Evolutionary conservation across 768 basidiomycete genomes (phyloP).

Genomic region (Podaxis mareebaensis): DNA sequence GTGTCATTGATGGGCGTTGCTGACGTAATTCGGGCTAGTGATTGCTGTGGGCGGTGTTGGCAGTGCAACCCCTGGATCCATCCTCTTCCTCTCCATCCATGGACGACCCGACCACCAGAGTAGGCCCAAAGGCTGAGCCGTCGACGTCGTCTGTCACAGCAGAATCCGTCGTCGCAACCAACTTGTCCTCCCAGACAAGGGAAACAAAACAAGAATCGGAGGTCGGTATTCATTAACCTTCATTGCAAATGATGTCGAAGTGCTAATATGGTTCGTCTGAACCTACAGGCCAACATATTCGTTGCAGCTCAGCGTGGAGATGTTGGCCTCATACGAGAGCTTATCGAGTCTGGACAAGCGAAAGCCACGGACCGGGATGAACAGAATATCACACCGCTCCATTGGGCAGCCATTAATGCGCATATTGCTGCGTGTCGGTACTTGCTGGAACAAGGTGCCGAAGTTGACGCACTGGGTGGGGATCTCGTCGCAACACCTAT

Average conservation of each 20-base stretch:
- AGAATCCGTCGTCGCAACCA: slow-evolving; percentile 47
- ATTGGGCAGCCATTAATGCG: slow-evolving; percentile 98
- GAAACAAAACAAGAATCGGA: slow-evolving; percentile 35
- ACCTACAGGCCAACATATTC: slow-evolving; percentile 63
- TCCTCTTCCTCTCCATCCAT: slow-evolving; percentile 23
- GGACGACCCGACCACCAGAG: slow-evolving; percentile 36
- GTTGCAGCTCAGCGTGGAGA: slow-evolving; percentile 89
- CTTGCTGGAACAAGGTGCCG: slow-evolving; percentile 89
- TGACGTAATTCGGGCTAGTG: slow-evolving; percentile 7
- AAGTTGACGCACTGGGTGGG: slow-evolving; percentile 92
- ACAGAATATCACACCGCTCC: slow-evolving; percentile 92
- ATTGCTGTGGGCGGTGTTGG: slow-evolving; percentile 3
- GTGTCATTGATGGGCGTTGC: background rate
- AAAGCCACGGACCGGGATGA: slow-evolving; percentile 78
- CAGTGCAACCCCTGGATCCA: slow-evolving; percentile 4
- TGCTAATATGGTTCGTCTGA: slow-evolving; percentile 8
- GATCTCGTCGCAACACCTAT: slow-evolving; percentile 93
- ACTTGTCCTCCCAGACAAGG: slow-evolving; percentile 43
- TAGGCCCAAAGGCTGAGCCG: slow-evolving; percentile 50
- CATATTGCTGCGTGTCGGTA: slow-evolving; percentile 87
- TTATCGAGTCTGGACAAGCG: slow-evolving; percentile 72
- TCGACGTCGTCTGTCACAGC: slow-evolving; percentile 48
- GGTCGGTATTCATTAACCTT: slow-evolving; percentile 29
- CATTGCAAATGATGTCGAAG: background rate
- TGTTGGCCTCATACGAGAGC: slow-evolving; percentile 56